These are phyloP conservation scores for Wickerhamomyces bisporus DNA, from an alignment of 805 yeast species.

Conservation along the genomic window DNA sequence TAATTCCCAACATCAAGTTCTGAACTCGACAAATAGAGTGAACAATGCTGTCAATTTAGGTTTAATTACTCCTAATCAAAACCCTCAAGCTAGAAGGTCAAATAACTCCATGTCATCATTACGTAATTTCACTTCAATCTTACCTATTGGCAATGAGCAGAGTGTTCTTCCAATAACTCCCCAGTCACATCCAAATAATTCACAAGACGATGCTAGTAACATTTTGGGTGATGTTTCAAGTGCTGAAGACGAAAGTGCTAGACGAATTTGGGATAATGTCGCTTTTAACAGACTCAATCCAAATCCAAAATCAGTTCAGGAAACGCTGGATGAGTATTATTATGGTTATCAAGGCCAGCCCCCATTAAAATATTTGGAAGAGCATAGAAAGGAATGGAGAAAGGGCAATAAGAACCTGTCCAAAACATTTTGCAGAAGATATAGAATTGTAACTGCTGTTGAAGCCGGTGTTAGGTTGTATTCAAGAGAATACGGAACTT, in stretches of 20 bases:
- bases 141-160: constrained; percentile 5
- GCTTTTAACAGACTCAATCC: constrained; percentile 20
- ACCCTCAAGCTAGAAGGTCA: not conserved
- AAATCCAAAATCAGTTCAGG: constrained; percentile 22
- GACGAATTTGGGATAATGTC: constrained; percentile 17
- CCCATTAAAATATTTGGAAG: constrained; percentile 22
- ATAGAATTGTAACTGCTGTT: constrained; percentile 22
- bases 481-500: constrained; percentile 14
- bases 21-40: constrained; percentile 14
- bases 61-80: not conserved
- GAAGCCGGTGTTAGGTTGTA: constrained; percentile 19
- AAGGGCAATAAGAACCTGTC: constrained; percentile 21
- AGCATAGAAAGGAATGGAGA: constrained; percentile 24
- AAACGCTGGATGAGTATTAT: constrained; percentile 24
- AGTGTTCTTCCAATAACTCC: constrained; percentile 1
- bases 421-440: constrained; percentile 24
- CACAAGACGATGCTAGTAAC: constrained; percentile 4
- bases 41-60: constrained; percentile 6
- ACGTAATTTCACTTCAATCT: constrained; percentile 5
- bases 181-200: constrained; percentile 1
- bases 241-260: constrained; percentile 6
- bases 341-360: constrained; percentile 25
- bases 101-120: constrained; percentile 1
- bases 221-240: constrained; percentile 1
- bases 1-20: constrained; percentile 4